Base-by-base conservation (phyloP, 129 eudicot genomes). In the Calendula officinalis region DNA sequence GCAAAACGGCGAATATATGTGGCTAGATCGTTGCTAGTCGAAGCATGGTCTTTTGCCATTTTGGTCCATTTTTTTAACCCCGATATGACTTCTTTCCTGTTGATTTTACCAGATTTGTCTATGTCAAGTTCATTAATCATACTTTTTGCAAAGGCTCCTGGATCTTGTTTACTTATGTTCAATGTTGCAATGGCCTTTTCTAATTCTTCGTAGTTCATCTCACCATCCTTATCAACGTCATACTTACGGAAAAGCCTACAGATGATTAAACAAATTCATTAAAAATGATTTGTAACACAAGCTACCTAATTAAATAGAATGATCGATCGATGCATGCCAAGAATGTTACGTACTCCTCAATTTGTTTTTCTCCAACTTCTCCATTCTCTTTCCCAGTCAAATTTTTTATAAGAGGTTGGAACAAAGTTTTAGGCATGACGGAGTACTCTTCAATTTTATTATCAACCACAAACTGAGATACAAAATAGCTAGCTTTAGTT, bases 81-180 rank as follows among this genome's bases (percentile, higher is more conserved):
- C 3, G 37, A 5, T 3, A 32, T 11, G 22, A 55, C 17, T 5
- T 33, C 60, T 54, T 54, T 3, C 60, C 13, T 54, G 15, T 14
- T 54, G 39, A 54, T 33, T 32, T 5, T 54, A 54, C 40, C 39
- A 27, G 60, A 54, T 1, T 11, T 32, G 16, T 54, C 15, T 11
- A 13, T 54, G 60, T 54, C 60, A 0, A 54, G 15, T 32, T 33
- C 60, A 30, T 11, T 7, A 32, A 54, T 54, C 16, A 54, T 54
- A 54, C 60, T 54, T 54, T 32, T 54, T 10, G 60, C 40, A 9
- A 54, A 54, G 7, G 27, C 55, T 13, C 27, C 34, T 16, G 55
- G 7, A 49, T 49, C 55, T 15, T 49, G 55, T 6, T 16, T 4
- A 5, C 30, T 7, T 49, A 49, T 13, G 8, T 15, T 15, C 55